These are phyloP conservation scores for Ampelocalamus luodianensis DNA, from an alignment of 176 grass and related monocot genomes.

Conservation along the genomic window DNA sequence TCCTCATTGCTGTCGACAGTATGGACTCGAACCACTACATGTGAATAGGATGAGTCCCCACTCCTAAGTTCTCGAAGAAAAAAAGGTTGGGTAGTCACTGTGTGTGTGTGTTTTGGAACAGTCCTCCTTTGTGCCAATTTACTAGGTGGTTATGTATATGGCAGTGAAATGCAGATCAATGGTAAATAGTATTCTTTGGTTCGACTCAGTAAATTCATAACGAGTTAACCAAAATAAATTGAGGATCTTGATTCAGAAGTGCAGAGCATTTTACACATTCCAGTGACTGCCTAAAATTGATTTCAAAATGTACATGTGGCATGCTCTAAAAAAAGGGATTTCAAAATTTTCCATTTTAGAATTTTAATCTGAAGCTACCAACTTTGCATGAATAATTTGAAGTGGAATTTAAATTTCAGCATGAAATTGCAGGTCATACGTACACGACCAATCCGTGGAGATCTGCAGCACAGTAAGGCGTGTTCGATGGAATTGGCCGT, in stretches of 20 bases:
- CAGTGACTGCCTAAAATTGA: not conserved
- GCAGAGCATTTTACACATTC: not conserved
- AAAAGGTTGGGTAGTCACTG: not conserved
- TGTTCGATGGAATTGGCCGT: slow-evolving; percentile 89
- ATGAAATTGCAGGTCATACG: slow-evolving; percentile 51
- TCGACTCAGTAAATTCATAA: not conserved
- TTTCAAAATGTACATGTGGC: not conserved
- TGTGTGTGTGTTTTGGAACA: not conserved
- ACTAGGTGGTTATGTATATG: not conserved
- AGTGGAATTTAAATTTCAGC: slow-evolving; percentile 1
- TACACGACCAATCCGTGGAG: slow-evolving; percentile 80
- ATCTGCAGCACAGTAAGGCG: slow-evolving; percentile 66
- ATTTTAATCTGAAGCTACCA: not conserved
- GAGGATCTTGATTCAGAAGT: not conserved
- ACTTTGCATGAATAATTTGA: slow-evolving; percentile 8
- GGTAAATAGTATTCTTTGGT: not conserved
- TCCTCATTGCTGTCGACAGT: slow-evolving; percentile 69
- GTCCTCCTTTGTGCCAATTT: not conserved
- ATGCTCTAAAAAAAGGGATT: not conserved
- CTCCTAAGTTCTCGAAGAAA: not conserved
- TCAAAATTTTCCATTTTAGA: not conserved
- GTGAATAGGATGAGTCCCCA: not conserved
- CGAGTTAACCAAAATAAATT: not conserved
- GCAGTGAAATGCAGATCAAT: not conserved
- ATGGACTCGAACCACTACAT: slow-evolving; percentile 89